Base-by-base conservation (phyloP, 116 monocot genomes). In the Trichopus zeylanicus region DNA sequence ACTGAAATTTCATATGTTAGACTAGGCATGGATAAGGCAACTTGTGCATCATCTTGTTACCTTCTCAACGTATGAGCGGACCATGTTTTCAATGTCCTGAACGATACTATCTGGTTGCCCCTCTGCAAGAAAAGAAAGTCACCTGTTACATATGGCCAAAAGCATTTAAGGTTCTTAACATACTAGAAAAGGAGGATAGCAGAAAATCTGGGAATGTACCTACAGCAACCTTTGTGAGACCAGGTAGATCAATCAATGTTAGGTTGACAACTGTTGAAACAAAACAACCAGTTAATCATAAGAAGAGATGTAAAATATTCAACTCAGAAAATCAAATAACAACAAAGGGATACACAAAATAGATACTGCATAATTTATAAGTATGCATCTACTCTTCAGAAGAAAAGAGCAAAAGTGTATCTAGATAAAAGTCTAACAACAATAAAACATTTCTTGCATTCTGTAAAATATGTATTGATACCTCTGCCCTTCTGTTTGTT, bases 171-270 rank as follows among this genome's bases (percentile, higher is more conserved):
- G 16, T 4, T 48, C 24, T 10, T 15, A 68, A 9, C 10, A 67
- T 49, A 58, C 13, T 32, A 20, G 6, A 25, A 6, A 4, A 58
- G 37, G 68, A 20, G 16, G 55, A 64, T 48, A 34, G 47, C 42
- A 7, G 26, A 31, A 51, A 13, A 39, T 5, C 29, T 11, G 35
- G 27, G 46, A 29, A 20, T 3, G 59, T 55, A 42, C 16, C 20
- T 30, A 57, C 28, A 28, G 53, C 53, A 53, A 53, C 53, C 53
- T 86, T 86, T 42, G 86, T 86, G 24, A 86, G 65, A 26, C 86
- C 86, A 56, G 86, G 86, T 33, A 86, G 70, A 75, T 86, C 86
- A 73, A 86, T 75, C 72, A 86, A 59, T 26, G 86, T 86, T 49
- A 86, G 49, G 68, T 81, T 86, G 26, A 86, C 86, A 78, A 86